Evolutionary conservation across 345 rosid genomes (phyloP).

Genomic region (Lepidium didymum): DNA sequence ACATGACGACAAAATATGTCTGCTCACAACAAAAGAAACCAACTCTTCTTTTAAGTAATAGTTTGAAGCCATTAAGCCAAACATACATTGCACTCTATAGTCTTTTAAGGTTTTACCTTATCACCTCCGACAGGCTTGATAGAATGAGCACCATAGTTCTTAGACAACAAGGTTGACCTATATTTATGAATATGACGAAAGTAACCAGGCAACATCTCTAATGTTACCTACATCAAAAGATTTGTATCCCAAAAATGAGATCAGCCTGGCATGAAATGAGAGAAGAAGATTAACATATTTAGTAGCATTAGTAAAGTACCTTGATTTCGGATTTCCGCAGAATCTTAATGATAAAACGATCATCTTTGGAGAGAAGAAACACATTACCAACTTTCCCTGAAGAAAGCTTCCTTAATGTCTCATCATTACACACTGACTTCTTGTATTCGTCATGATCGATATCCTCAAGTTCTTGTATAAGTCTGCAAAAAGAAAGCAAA

Average conservation of each 20-base stretch:
- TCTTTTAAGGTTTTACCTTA: constrained; percentile 30
- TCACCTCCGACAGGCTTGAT: constrained; percentile 42
- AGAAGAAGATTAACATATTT: background rate
- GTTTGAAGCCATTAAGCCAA: background rate
- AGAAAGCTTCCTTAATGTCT: constrained; percentile 34
- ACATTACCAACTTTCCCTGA: constrained; percentile 34
- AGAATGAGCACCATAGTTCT: constrained; percentile 47
- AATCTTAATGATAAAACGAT: constrained; percentile 36
- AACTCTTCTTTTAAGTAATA: background rate
- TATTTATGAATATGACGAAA: constrained; percentile 32
- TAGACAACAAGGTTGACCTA: constrained; percentile 31
- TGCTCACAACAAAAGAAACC: constrained; percentile 8
- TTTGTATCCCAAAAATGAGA: background rate
- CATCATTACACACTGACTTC: constrained; percentile 37
- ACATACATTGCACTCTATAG: background rate
- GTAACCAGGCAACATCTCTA: constrained; percentile 44
- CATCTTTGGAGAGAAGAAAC: constrained; percentile 37
- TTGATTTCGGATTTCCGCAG: constrained; percentile 47
- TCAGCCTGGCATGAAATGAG: background rate
- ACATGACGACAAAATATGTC: constrained; percentile 53
- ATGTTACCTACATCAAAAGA: constrained; percentile 29
- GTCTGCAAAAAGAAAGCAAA: constrained; percentile 20
- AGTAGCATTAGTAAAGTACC: constrained; percentile 23
- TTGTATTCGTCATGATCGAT: constrained; percentile 41
- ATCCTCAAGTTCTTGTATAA: constrained; percentile 37